Percentiles rank a stretch among this genome's conserved stretches.
Conservation (phyloP, 306 rosid species). For the Vachellia pachyceras region DNA sequence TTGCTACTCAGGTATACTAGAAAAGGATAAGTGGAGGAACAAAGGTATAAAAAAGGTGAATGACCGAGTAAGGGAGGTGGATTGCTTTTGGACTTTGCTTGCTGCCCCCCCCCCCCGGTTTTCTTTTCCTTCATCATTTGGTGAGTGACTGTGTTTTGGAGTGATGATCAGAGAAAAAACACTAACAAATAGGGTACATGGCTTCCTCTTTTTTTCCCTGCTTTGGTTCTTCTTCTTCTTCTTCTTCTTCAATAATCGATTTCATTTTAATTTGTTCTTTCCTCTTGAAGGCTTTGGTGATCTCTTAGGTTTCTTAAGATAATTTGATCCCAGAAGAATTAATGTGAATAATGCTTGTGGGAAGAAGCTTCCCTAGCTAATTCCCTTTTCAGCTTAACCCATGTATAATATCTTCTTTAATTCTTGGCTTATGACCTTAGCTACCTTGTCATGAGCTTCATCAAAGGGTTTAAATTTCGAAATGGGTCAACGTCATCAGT, state of each 20-base stretch:
- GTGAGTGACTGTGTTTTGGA: conserved; percentile 53
- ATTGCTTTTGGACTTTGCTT: conserved; percentile 36
- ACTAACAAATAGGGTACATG: conserved; percentile 64
- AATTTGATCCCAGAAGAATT: conserved; percentile 34
- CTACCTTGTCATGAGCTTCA: conserved; percentile 23
- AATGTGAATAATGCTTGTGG: conserved; percentile 48
- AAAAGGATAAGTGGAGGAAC: not conserved
- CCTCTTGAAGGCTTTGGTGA: conserved; percentile 6
- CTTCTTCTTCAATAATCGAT: conserved; percentile 33
- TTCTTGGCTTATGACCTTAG: conserved; percentile 29
- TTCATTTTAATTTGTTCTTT: conserved; percentile 7
- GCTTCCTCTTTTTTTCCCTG: conserved; percentile 15
- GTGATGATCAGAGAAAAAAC: conserved; percentile 41
- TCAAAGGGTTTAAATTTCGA: conserved; percentile 25
- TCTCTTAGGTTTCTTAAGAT: not conserved
- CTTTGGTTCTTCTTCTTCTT: conserved; percentile 29
- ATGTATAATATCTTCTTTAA: not conserved
- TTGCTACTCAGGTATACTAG: conserved; percentile 54
- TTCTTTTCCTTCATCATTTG: conserved; percentile 26
- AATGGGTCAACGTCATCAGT: not conserved
- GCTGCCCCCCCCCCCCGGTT: too few relatives aligned
- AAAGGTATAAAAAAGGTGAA: not conserved
- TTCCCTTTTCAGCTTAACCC: conserved; percentile 51
- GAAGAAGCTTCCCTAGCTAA: conserved; percentile 20
- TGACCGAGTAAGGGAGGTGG: conserved; percentile 27